Evolutionary conservation across 371 early-diverging fungal species (phyloP).

Genomic region (Entomophthora muscae): DNA sequence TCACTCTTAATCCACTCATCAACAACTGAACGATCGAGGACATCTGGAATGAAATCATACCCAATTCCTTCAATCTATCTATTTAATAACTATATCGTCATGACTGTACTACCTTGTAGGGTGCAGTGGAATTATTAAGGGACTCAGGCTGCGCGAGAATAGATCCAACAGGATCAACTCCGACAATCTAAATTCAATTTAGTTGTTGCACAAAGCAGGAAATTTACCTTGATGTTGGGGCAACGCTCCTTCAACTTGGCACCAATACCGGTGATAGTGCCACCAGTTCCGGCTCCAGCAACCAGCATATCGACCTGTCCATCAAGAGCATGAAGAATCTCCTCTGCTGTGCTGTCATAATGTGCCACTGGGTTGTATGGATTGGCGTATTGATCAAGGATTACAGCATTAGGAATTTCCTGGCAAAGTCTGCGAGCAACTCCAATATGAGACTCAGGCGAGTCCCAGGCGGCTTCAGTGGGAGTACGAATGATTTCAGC

Average conservation of each 20-base stretch:
- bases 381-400: conserved; percentile 89
- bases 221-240: conserved; percentile 54
- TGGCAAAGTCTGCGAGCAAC: conserved; percentile 81
- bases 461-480: conserved; percentile 94
- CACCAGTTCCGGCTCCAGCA: conserved; percentile 92
- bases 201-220: neutral
- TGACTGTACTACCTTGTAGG: conserved; percentile 22
- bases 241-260: conserved; percentile 83
- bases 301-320: conserved; percentile 92
- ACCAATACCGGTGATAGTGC: conserved; percentile 90
- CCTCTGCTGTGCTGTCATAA: conserved; percentile 83
- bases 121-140: conserved; percentile 35
- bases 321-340: conserved; percentile 65
- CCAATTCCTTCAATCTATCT: conserved; percentile 91
- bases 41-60: conserved; percentile 92
- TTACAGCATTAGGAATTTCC: conserved; percentile 86
- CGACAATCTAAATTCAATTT: conserved; percentile 42
- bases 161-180: conserved; percentile 87
- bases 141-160: conserved; percentile 78
- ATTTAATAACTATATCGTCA: conserved; percentile 21
- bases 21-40: conserved; percentile 57
- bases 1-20: conserved; percentile 89
- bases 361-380: conserved; percentile 93
- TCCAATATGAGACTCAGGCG: conserved; percentile 92
- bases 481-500: conserved; percentile 96